Evolutionary conservation across 2,329 filamentous ascomycete genomes (phyloP).

Genomic region (Tolypocladium nubicola): DNA sequence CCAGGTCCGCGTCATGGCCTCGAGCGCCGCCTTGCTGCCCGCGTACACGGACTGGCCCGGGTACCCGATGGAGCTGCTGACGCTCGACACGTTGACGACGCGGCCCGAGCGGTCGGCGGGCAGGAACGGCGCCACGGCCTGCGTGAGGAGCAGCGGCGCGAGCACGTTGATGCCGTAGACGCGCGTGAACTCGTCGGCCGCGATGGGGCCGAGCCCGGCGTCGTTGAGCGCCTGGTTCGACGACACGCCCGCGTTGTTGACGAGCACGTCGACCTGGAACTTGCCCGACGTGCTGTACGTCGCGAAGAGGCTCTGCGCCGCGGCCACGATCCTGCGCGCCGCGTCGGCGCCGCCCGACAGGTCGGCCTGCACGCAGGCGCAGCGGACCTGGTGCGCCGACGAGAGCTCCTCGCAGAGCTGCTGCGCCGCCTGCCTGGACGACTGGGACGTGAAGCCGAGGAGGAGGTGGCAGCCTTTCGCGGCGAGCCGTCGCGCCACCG

Average conservation of each 20-base stretch:
- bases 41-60: constrained; percentile 46
- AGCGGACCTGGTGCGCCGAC: constrained; percentile 26
- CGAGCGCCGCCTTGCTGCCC: constrained; percentile 46
- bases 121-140: constrained; percentile 61
- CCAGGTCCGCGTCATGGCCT: constrained; percentile 50
- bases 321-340: constrained; percentile 15
- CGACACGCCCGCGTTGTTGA: constrained; percentile 75
- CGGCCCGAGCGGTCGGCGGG: constrained; percentile 53
- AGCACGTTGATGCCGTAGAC: constrained; percentile 75
- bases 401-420: constrained; percentile 36
- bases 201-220: constrained; percentile 37
- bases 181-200: constrained; percentile 53
- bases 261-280: constrained; percentile 59
- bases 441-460: constrained; percentile 48
- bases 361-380: constrained; percentile 17
- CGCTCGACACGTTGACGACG: constrained; percentile 46
- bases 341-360: constrained; percentile 15
- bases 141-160: constrained; percentile 66
- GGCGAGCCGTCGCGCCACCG: constrained; percentile 46
- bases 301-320: constrained; percentile 15
- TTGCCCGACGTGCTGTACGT: constrained; percentile 10
- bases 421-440: constrained; percentile 35
- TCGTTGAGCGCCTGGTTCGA: constrained; percentile 56
- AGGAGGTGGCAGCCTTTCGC: constrained; percentile 49
- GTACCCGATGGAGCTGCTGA: constrained; percentile 42